Percentiles rank a stretch among this genome's conserved stretches.
phyloP scores from a whole-genome alignment of 768 basidiomycete genomes.

The Kwoniella europaea region DNA sequence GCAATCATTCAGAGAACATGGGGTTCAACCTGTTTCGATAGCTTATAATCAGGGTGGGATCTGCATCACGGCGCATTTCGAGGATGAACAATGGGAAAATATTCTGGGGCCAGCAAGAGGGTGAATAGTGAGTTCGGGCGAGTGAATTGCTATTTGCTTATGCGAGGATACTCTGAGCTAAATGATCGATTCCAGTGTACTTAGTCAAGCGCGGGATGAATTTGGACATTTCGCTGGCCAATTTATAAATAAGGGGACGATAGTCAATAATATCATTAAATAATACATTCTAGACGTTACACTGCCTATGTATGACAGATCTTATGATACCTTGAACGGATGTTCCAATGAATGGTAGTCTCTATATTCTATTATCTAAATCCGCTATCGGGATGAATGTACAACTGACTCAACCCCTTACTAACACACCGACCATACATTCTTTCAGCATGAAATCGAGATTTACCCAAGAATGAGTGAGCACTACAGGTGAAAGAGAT shows the following conservation, averaged over 20 bases:
- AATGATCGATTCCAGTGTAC: no score
- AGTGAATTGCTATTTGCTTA: no score
- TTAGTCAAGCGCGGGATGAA: no score
- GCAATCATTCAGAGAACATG: not conserved
- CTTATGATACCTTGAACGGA: no score
- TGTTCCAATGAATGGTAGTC: not conserved
- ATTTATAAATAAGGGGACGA: no score
- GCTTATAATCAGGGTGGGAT: not conserved
- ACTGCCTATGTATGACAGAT: no score
- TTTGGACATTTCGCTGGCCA: no score
- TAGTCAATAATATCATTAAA: no score
- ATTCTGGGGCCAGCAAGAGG: no score
- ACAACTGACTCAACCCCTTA: constrained; percentile 56
- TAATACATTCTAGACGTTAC: no score
- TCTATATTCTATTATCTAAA: not conserved
- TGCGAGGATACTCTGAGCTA: no score
- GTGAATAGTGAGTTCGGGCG: no score
- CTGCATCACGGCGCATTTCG: not conserved
- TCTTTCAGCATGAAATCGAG: constrained; percentile 93
- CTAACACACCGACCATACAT: constrained; percentile 88
- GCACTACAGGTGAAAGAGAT: constrained; percentile 62
- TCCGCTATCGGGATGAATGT: not conserved
- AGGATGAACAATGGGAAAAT: not conserved
- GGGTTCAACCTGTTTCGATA: not conserved
- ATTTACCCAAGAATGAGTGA: constrained; percentile 96